A percentile compares a stretch with the other conserved stretches of the same genome.
Evolutionary conservation across 306 rosid species (phyloP).

Genomic region (Malus sylvestris): DNA sequence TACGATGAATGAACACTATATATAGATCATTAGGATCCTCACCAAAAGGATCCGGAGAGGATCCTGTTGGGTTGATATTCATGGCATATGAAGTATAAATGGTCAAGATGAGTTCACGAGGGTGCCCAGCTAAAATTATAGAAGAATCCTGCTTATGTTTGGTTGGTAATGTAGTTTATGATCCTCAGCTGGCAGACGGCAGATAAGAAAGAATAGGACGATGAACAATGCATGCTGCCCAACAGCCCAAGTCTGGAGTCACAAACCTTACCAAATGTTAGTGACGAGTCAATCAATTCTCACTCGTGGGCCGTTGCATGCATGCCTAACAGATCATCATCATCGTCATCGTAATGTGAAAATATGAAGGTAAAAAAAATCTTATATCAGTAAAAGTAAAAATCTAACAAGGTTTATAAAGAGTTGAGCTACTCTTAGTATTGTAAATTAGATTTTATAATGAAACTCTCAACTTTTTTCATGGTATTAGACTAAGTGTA

Average conservation of each 20-base stretch:
- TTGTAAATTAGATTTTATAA: no score
- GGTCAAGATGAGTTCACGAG: not conserved
- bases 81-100: not conserved
- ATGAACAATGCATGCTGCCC: not conserved
- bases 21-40: accelerated
- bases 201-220: not conserved
- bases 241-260: not conserved
- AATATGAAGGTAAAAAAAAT: no score
- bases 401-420: no score
- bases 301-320: not conserved
- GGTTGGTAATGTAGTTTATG: not conserved
- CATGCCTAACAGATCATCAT: no score
- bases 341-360: no score
- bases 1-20: accelerated
- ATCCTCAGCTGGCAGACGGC: not conserved
- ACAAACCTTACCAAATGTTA: not conserved
- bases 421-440: no score
- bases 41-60: no score
- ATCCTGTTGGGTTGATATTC: no score
- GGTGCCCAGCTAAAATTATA: not conserved
- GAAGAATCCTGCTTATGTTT: not conserved
- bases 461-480: no score
- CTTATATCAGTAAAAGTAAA: no score
- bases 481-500: no score
- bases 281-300: not conserved